Base-by-base conservation (phyloP, 1,139 yeast species). In the Protomyces gravidus region DNA sequence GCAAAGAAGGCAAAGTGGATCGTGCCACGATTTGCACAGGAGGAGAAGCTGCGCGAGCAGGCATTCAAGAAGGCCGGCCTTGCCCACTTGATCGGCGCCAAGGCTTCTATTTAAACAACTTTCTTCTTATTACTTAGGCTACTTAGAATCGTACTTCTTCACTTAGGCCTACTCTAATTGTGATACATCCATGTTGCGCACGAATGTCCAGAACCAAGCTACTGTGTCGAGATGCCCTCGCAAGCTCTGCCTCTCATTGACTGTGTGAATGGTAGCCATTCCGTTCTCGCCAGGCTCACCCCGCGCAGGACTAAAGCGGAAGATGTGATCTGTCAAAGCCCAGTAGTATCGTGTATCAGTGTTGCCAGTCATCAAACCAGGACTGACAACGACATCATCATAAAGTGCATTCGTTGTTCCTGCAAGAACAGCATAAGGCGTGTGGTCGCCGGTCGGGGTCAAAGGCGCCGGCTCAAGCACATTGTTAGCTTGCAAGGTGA, bases 341-440 rank as follows among this genome's bases (percentile, higher is more conserved):
- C 59, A 55, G 32, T 26, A 30, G 53, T 49, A 40, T 7, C 53
- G 50, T 21, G 96, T 88, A 70, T 89, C 96, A 1, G 96, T 89
- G 71, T 88, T 89, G 32, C 87, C 96, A 4, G 87, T 78, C 81
- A 86, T 80, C 55, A 86, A 69, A 19, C 80, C 75, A 9, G 95
- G 94, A 1, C 89, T 75, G 56, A 85, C 75, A 32, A 83, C 72
- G 26, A 81, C 62, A 6, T 78, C 79, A 60, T 81, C 79, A 66
- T 76, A 83, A 49, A 83, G 73, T 65, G 80, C 79, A 46, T 82
- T 75, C 59, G 83, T 76, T 1, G 85, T 74, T 2, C 87, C 86
- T 0, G 81, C 79, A 59, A 81, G 76, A 1, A 75, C 63, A 47
- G 77, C 73, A 85, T 86, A 84, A n/a, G 75, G 71, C n/a, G 58